Evolutionary conservation across 2,329 filamentous ascomycete species (phyloP).

Genomic region (Scorias spongiosa): DNA sequence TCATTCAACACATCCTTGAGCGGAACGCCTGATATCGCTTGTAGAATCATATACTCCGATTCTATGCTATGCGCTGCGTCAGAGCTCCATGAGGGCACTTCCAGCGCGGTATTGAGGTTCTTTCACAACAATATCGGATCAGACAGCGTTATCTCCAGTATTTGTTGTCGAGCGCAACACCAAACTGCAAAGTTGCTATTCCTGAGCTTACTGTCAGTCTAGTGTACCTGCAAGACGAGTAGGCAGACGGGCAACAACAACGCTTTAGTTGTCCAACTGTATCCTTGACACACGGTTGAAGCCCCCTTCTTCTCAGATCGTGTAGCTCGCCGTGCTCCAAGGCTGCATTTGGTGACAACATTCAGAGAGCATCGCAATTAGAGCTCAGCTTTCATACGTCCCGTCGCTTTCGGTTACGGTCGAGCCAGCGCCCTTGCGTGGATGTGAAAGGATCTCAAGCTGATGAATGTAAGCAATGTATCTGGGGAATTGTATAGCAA

Average conservation of each 20-base stretch:
- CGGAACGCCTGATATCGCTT: conserved; percentile 18
- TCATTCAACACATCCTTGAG: conserved; percentile 15
- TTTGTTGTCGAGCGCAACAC: too few relatives aligned
- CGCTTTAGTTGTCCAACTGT: conserved; percentile 22
- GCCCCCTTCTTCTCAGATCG: conserved; percentile 28
- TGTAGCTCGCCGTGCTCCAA: conserved; percentile 20
- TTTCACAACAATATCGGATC: too few relatives aligned
- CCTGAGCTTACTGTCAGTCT: conserved; percentile 27
- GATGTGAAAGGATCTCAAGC: conserved; percentile 4
- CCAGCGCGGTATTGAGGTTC: conserved; percentile 20
- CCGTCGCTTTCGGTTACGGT: conserved; percentile 21
- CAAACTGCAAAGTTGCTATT: conserved; percentile 27
- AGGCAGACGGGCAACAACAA: conserved; percentile 28
- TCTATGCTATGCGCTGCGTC: too few relatives aligned
- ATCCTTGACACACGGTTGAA: conserved; percentile 32
- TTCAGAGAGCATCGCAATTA: conserved; percentile 25
- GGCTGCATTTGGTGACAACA: conserved; percentile 22
- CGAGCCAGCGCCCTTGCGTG: conserved; percentile 21
- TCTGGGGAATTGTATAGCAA: too few relatives aligned
- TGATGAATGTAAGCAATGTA: too few relatives aligned
- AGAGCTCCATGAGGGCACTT: conserved; percentile 29
- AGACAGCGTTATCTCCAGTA: too few relatives aligned
- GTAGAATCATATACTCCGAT: too few relatives aligned
- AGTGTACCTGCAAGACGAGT: conserved; percentile 24
- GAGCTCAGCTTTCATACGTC: conserved; percentile 24